Evolutionary conservation across 1,139 yeast species (phyloP).

Genomic region (Hyphopichia khmerensis): DNA sequence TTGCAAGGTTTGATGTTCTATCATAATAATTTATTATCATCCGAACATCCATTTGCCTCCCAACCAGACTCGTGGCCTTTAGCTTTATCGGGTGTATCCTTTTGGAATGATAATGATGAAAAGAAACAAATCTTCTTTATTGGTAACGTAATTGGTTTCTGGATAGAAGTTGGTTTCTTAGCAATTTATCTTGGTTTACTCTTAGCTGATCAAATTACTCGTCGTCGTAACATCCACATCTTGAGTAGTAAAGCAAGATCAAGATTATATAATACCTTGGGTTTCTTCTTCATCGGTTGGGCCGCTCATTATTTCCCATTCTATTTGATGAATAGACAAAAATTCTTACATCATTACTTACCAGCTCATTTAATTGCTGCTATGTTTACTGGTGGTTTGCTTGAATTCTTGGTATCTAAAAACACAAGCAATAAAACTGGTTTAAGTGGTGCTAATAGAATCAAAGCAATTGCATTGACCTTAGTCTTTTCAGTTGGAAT

Average conservation of each 20-base stretch:
- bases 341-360: conserved; percentile 89
- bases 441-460: conserved; percentile 22
- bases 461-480: conserved; percentile 34
- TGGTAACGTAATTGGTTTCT: conserved; percentile 92
- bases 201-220: conserved; percentile 73
- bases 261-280: conserved; percentile 75
- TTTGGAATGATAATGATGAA: conserved; percentile 77
- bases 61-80: conserved; percentile 96
- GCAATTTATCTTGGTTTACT: conserved; percentile 61
- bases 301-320: conserved; percentile 86
- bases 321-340: conserved; percentile 89
- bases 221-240: conserved; percentile 66
- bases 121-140: conserved; percentile 76
- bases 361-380: conserved; percentile 96
- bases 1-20: conserved; percentile 86
- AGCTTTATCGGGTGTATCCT: conserved; percentile 86
- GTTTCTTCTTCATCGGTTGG: conserved; percentile 88
- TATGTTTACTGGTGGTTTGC: conserved; percentile 73
- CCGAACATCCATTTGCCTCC: conserved; percentile 95
- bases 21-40: conserved; percentile 81
- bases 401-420: conserved; percentile 76
- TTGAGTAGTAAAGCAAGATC: conserved; percentile 65
- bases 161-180: conserved; percentile 74
- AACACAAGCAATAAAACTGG: conserved; percentile 32
- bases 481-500: conserved; percentile 46